Evolutionary conservation across 306 rosid species (phyloP), one percentile per base, ranked within the genome.

Genomic region (Glycine soja): DNA sequence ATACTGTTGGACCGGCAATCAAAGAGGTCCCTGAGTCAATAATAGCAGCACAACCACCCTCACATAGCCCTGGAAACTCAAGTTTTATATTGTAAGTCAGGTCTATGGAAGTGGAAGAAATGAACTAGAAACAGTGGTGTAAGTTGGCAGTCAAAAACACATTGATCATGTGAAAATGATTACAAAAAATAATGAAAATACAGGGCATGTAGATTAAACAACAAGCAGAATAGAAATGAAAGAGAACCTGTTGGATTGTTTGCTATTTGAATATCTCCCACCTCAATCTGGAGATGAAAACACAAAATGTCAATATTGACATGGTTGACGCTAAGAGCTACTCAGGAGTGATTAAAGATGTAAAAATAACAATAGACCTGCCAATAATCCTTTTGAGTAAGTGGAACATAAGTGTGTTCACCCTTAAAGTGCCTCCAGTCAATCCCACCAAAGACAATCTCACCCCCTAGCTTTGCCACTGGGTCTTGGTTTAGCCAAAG

Each of bases 21-120:
- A 92, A 79, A 40, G 98, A 92, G 73, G 97, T 94, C 76, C 97
- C 96, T 36, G 97, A 94, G 84, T 94, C 97, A 56, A 97, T 91
- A 66, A 94, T 89, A 13, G 97, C 96, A 8, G 96, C 81, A 88
- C 97, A 94, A 57, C 94, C 92, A 48, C 81, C 66, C 2, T 88
- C 86, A 86, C 97, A 94, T 73, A 92, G 87, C 58, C 93, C 98
- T 94, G 90, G 61, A 70, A 82, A 53, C 58, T 16, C 24, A 78
- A 66, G 16, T 12, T 52, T 52, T 65, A 24, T 48, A 32, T 34
- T 24, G 36, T 52, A n/a, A 76, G 14, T 69, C 56, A 70, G 19
- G 59, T 43, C 46, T 45, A 59, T 43, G 57, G 18, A 75, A 75
- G 15, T 19, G 53, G 54, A 54, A 75, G 30, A 70, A 48, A 10